Percentiles rank a stretch among this genome's conserved stretches.
These are phyloP conservation scores for Fusarium albidum DNA, from an alignment of 2,329 filamentous ascomycete genomes.

Conservation along the genomic window DNA sequence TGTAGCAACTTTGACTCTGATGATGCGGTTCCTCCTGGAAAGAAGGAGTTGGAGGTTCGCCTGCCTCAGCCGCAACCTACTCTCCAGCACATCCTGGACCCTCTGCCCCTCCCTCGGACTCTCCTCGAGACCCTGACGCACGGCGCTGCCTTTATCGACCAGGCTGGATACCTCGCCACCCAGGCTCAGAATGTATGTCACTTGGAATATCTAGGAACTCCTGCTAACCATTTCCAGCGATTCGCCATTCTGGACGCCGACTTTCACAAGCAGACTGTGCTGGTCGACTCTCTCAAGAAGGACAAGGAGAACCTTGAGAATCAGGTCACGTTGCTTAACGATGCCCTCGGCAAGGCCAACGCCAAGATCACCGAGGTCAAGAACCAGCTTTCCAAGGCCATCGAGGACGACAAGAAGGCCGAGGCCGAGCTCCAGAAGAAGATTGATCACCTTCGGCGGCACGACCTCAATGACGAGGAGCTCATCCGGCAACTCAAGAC, in stretches of 20 bases:
- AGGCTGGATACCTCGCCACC: not conserved
- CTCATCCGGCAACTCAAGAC: no score
- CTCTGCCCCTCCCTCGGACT: not conserved
- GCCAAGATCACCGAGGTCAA: not conserved
- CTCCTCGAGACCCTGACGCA: not conserved
- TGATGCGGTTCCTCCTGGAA: conserved; percentile 36
- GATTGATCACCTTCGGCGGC: no score
- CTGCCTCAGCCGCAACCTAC: not conserved
- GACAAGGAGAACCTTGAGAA: no score
- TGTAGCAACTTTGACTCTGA: no score
- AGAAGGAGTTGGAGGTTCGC: not conserved
- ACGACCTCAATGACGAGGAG: no score
- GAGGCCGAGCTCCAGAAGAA: no score
- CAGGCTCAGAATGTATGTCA: not conserved
- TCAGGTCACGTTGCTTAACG: no score
- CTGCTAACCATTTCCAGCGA: no score
- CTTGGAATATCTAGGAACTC: not conserved
- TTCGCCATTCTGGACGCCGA: no score
- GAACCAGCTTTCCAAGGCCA: not conserved
- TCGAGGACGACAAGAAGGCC: not conserved
- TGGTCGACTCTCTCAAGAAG: no score
- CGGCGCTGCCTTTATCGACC: not conserved
- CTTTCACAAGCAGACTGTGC: no score
- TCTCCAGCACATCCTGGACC: not conserved
- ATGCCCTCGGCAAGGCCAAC: not conserved